Evolutionary conservation across 192 early-diverging fungal species (phyloP).

Genomic region (Coemansia sp.): DNA sequence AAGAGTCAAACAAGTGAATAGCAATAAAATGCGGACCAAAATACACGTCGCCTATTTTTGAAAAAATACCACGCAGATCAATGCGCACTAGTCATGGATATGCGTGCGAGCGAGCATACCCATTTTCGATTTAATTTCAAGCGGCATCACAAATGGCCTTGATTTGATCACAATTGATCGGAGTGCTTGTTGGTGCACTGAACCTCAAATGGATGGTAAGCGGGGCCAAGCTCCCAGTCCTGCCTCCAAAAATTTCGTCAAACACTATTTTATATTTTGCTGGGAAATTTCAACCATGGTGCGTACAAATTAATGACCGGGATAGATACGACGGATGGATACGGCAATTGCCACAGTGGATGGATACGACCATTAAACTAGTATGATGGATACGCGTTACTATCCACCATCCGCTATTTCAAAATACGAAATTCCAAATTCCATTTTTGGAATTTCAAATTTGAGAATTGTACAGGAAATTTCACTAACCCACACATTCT

Average conservation of each 20-base stretch:
- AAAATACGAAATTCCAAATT: not conserved
- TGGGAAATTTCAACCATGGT: not conserved
- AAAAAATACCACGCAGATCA: too few species aligned
- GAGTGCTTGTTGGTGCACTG: not conserved
- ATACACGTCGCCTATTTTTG: too few species aligned
- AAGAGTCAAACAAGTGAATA: not conserved
- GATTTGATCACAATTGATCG: not conserved
- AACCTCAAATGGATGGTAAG: not conserved
- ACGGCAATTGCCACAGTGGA: not conserved
- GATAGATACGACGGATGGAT: not conserved
- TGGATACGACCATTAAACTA: not conserved
- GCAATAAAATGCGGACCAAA: not conserved
- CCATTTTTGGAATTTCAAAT: not conserved
- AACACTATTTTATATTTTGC: not conserved
- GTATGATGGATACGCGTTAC: not conserved
- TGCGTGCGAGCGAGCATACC: not conserved
- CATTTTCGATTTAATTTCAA: not conserved
- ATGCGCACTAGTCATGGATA: too few species aligned
- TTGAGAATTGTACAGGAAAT: not conserved
- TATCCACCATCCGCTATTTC: not conserved
- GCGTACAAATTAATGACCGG: not conserved
- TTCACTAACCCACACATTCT: not conserved
- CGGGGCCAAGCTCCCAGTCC: not conserved
- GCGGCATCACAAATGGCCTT: not conserved
- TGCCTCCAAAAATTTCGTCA: not conserved